Evolutionary conservation across 2,329 filamentous ascomycete genomes (phyloP).

Genomic region (Pseudocercospora crystallina): DNA sequence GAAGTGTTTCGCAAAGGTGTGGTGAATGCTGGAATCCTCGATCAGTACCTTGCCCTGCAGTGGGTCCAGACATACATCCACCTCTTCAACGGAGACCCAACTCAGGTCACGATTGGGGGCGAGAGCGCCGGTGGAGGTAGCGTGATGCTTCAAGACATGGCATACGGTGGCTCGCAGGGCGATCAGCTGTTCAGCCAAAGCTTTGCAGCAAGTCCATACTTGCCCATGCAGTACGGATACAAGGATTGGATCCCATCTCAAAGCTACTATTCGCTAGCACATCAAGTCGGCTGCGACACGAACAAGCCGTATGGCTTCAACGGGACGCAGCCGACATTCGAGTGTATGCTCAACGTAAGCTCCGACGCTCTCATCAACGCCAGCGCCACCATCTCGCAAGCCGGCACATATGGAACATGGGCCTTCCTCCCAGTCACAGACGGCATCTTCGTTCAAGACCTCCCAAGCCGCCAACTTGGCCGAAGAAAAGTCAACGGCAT

Average conservation of each 20-base stretch:
- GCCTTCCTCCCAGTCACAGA: constrained; percentile 47
- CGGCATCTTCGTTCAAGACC: constrained; percentile 39
- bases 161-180: constrained; percentile 28
- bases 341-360: constrained; percentile 43
- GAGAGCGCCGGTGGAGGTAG: constrained; percentile 42
- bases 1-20: constrained; percentile 40
- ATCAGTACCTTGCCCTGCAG: constrained; percentile 52
- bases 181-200: constrained; percentile 31
- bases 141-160: constrained; percentile 39
- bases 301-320: constrained; percentile 35
- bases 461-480: constrained; percentile 40
- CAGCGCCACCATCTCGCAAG: constrained; percentile 36
- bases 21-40: constrained; percentile 44
- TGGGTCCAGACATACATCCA: constrained; percentile 53
- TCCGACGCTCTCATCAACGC: constrained; percentile 41
- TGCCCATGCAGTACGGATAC: constrained; percentile 56
- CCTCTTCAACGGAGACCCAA: constrained; percentile 47
- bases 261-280: constrained; percentile 48
- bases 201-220: constrained; percentile 49
- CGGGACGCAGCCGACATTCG: constrained; percentile 38
- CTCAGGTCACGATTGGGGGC: constrained; percentile 46
- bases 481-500: constrained; percentile 40
- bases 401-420: constrained; percentile 42
- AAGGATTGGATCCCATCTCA: constrained; percentile 47
- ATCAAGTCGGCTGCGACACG: constrained; percentile 40